Base-by-base conservation (phyloP, 1,284 basidiomycete genomes). In the Rhodotorula mucilaginosa region DNA sequence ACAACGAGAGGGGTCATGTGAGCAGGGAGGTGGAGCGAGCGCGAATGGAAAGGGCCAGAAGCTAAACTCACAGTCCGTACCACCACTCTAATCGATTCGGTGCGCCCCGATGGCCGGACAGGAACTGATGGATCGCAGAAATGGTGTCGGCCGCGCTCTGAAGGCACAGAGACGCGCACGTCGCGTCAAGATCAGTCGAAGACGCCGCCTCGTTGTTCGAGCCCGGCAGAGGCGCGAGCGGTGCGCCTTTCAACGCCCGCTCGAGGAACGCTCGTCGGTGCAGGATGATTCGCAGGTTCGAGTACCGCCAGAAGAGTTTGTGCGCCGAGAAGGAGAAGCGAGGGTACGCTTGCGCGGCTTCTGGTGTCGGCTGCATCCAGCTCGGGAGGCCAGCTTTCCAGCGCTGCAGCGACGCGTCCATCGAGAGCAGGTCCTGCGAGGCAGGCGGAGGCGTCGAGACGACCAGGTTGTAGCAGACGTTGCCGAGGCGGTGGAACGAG, bases 191-290 rank as follows among this genome's bases (percentile, higher is more conserved):
- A 26, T 56, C 54, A 0, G 26, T 13, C n/a, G 12, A 16, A 10
- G 54, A 44, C 8, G 39, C n/a, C 16, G 54, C 12, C 54, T 56
- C 26, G 29, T 5, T 34, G n/a, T 23, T 23, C n/a, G 52, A 54
- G 5, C 23, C 52, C 10, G 52, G 52, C 47, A 18, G 19, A 23
- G 21, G 67, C 49, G 49, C 67, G 51, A 12, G 21, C 39, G 29
- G 52, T 15, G 57, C 62, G 60, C 34, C 47, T 34, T 26, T 58
- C 26, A 49, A 58, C 26, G 67, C 48, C n/a, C 59, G 57, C 51
- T 68, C 64, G 62, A 68, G 67, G 51, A 68, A 68, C 8, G 49
- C 29, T 23, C 48, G 57, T 15, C 67, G 52, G 12, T 59, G 29
- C 39, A 68, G 23, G 29, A 68, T 19, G 46, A 68, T 51, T 23